These are phyloP conservation scores for Dendrobium catenatum DNA, from an alignment of 106 monocot species.

Conservation along the genomic window DNA sequence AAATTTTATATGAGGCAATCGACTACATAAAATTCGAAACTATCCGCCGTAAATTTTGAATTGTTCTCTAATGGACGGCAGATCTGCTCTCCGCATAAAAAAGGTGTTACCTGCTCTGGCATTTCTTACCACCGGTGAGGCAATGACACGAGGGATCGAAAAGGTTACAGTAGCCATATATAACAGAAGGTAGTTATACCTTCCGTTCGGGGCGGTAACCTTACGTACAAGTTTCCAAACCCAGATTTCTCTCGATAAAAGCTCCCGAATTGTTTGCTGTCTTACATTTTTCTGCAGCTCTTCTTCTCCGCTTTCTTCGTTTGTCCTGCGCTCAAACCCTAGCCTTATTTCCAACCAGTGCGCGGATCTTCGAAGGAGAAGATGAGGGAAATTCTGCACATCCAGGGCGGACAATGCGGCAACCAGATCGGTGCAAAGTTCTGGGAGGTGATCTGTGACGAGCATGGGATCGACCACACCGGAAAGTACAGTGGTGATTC, in stretches of 20 bases:
- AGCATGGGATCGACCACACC: slow-evolving; percentile 9
- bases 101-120: background rate
- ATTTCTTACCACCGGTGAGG: background rate
- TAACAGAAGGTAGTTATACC: background rate
- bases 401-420: slow-evolving; percentile 9
- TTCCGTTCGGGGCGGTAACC: background rate
- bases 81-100: background rate
- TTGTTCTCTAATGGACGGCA: background rate
- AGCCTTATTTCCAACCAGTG: background rate
- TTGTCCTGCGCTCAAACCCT: background rate
- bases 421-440: slow-evolving; percentile 9
- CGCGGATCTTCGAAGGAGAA: background rate
- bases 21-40: background rate
- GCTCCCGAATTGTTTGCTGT: background rate
- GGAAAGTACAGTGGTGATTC: slow-evolving; percentile 5
- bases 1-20: too few relatives aligned
- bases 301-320: background rate
- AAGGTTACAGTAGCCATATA: background rate
- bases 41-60: background rate
- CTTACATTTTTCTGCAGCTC: background rate
- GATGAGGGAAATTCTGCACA: slow-evolving; percentile 6
- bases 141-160: background rate
- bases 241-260: background rate
- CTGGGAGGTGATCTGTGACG: slow-evolving; percentile 13
- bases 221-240: background rate